Base-by-base conservation (phyloP, 768 basidiomycete species). In the Tulasnella sp. region DNA sequence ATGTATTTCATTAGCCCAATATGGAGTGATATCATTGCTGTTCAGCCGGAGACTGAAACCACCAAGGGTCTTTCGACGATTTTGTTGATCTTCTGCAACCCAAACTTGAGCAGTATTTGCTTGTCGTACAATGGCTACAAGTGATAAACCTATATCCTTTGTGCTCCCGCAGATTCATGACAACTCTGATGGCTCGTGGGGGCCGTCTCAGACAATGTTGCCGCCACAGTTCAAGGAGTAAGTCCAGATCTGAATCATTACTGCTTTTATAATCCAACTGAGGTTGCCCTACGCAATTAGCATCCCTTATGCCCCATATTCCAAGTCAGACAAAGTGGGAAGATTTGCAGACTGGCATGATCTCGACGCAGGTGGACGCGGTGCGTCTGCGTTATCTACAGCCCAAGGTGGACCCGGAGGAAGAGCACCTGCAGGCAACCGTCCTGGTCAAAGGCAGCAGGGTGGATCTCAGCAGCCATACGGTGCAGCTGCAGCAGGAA, bases 311-410 rank as follows among this genome's bases (percentile, higher is more conserved):
- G 92, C 93, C 0, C 92, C 92, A 4, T 98, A 88, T 74, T 90
- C 90, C 68, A 99, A 99, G 78, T 81, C 88, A 32, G 95, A 99
- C 73, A 96, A 96, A 67, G 81, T 99, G 50, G 90, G 89, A 47
- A 82, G 93, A 47, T 86, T 99, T 62, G 93, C 93, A 42, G 93
- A 99, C 70, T 99, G 93, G 92, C 88, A 89, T 66, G 86, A 89
- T 46, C 67, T 78, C 22, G 73, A 80, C 27, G 62, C n/a, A n/a
- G 74, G 45, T 81, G 84, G 61, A 22, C 53, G 33, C 35, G 57
- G 61, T 6, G 47, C 64, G 63, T 58, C 71, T 69, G 53, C 67
- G 61, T 55, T 61, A 63, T 73, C 53, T 67, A 75, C 58, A 66
- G 39, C 59, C 28, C 48, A 67, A 44, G 57, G 67, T n/a, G 44